Conservation (phyloP, 441 rosid genomes). For the Aquilaria agallochum region DNA sequence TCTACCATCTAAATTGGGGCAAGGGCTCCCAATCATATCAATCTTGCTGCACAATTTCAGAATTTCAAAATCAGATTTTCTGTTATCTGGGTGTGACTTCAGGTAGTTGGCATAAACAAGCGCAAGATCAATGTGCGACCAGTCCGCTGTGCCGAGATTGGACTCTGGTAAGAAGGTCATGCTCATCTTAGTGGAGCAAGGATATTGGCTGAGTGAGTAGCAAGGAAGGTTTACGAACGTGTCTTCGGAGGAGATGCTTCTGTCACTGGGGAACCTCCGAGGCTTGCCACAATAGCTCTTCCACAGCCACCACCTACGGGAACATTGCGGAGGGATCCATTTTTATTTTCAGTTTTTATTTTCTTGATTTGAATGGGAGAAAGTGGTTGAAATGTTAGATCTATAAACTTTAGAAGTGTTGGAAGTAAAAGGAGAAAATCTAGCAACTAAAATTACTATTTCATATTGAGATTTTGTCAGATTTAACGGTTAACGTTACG, state of each 20-base stretch:
- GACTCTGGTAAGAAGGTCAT: constrained; percentile 18
- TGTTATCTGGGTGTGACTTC: constrained; percentile 42
- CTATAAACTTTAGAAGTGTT: too few species aligned
- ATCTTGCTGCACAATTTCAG: constrained; percentile 21
- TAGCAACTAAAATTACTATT: too few species aligned
- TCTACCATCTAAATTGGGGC: background rate
- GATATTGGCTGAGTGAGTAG: background rate
- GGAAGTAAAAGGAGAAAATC: too few species aligned
- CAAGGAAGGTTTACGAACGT: background rate
- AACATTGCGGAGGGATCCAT: constrained; percentile 55
- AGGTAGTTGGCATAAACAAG: constrained; percentile 77
- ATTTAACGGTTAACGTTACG: too few species aligned
- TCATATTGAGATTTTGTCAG: too few species aligned
- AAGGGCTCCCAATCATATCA: constrained; percentile 6
- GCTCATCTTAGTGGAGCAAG: constrained; percentile 12
- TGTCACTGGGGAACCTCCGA: constrained; percentile 20
- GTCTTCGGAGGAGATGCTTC: constrained; percentile 11
- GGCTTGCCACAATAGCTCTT: constrained; percentile 49
- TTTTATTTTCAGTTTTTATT: too few species aligned
- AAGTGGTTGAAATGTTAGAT: too few species aligned
- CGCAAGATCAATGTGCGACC: constrained; percentile 52
- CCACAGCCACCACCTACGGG: constrained; percentile 71
- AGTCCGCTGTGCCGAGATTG: constrained; percentile 18
- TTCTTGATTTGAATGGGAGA: too few species aligned
- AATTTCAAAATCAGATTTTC: constrained; percentile 12